Evolutionary conservation across 1,284 basidiomycete species (phyloP), one percentile per base, ranked within the genome.

Genomic region (Athelia sp.): DNA sequence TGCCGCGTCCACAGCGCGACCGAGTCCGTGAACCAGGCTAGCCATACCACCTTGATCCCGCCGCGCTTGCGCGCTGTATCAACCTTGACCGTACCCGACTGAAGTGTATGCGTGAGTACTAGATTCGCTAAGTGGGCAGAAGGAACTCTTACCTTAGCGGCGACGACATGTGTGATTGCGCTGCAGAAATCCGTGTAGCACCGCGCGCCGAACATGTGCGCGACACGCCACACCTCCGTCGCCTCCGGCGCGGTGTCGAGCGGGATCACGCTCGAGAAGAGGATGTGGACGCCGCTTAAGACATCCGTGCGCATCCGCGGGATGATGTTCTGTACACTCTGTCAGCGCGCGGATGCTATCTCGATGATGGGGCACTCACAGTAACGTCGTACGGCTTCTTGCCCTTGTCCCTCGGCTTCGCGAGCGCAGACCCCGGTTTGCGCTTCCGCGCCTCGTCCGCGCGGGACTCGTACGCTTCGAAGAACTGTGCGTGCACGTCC

Each of bases 221-320:
- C 93, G 58, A 87, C 77, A 52, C 81, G 78, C 95, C 95, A 98
- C 46, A 93, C 82, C 56, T 96, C 91, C 14, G 90, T 88, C 9
- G 79, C 74, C 62, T 93, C 86, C 23, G 91, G 87, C 52, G 73
- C 72, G 8, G 81, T 82, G 55, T 93, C 87, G 21, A 95, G 80
- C 1, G 96, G 94, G 50, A 98, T 94, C 42, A 99, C 84, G 47
- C 92, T 90, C 0, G 95, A 97, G 66, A 99, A 98, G 24, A 95
- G 76, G 22, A 99, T 79, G 58, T 87, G 81, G 42, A 87, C 80
- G 21, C 87, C 91, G 22, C 77, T 72, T 17, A 99, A 75, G 0
- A 92, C 88, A 51, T 82, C 75, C 19, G 74, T 64, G 53, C 97
- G 90, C 64, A 95, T 78, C 47, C 75, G 73, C 15, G 90, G 87